These are phyloP conservation scores for Eucalyptus pauciflora DNA, from an alignment of 345 rosid species.

Conservation along the genomic window DNA sequence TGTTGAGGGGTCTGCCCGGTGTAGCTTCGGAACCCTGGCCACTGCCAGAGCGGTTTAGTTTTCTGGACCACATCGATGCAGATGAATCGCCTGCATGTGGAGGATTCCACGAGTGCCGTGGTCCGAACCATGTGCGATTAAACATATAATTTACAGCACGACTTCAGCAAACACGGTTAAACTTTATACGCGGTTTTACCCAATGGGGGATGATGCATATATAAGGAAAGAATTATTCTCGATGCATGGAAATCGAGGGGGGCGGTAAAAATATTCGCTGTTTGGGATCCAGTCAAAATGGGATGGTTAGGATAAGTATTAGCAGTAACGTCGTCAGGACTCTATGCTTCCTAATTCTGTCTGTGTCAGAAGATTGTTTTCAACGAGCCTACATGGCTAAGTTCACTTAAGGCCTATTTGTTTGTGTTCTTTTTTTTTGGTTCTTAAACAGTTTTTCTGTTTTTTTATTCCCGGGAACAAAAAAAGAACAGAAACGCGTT, in stretches of 20 bases:
- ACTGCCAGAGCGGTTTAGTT: not conserved
- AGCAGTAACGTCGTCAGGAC: not conserved
- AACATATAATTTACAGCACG: not conserved
- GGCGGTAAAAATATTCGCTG: not conserved
- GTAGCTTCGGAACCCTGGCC: not conserved
- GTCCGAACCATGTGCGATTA: not conserved
- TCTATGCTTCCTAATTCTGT: not conserved
- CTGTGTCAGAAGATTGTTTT: not conserved
- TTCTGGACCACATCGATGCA: not conserved
- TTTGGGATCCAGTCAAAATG: not conserved
- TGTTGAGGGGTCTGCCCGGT: not conserved
- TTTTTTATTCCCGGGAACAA: too few species aligned
- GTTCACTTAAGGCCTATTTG: not conserved
- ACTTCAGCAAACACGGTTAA: not conserved
- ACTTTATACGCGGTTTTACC: not conserved
- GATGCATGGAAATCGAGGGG: not conserved
- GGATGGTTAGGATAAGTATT: not conserved
- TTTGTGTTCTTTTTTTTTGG: too few species aligned
- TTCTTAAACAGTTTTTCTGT: too few species aligned
- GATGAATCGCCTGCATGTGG: not conserved
- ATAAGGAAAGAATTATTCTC: not conserved
- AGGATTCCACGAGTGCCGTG: not conserved
- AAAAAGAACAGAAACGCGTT: too few species aligned
- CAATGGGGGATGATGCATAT: not conserved
- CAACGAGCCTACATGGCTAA: not conserved